Conservation (phyloP, 2,329 filamentous ascomycete genomes). For the Alternaria atra region DNA sequence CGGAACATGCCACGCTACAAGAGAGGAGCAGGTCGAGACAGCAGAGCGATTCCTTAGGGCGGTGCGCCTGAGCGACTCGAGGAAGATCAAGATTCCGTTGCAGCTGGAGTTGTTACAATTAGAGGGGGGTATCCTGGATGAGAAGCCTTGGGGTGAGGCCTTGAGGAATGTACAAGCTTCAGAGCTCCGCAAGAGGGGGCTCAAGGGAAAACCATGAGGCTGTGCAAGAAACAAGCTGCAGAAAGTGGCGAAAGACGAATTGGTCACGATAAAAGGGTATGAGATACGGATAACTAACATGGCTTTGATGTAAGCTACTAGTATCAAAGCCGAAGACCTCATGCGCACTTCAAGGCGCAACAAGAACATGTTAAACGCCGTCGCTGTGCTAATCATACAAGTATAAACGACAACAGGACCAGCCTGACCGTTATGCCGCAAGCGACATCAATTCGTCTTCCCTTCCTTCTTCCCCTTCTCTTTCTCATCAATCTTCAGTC, state of each 20-base stretch:
- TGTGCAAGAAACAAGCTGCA: neutral
- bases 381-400: conserved; percentile 12
- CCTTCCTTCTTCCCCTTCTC: conserved; percentile 7
- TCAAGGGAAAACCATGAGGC: neutral
- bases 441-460: neutral
- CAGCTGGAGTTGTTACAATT: neutral
- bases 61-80: neutral
- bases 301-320: neutral
- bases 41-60: neutral
- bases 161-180: neutral
- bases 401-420: neutral
- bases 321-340: neutral
- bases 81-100: neutral
- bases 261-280: neutral
- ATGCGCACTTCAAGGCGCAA: neutral
- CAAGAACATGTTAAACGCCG: conserved; percentile 2
- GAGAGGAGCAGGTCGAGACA: neutral
- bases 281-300: neutral
- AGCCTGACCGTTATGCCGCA: neutral
- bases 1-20: neutral
- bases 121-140: neutral
- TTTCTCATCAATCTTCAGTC: conserved; percentile 28
- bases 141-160: neutral
- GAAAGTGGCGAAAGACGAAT: neutral
- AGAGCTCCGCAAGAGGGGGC: neutral